phyloP scores from a whole-genome alignment of 768 basidiomycete genomes.

The Boletus edulis region DNA sequence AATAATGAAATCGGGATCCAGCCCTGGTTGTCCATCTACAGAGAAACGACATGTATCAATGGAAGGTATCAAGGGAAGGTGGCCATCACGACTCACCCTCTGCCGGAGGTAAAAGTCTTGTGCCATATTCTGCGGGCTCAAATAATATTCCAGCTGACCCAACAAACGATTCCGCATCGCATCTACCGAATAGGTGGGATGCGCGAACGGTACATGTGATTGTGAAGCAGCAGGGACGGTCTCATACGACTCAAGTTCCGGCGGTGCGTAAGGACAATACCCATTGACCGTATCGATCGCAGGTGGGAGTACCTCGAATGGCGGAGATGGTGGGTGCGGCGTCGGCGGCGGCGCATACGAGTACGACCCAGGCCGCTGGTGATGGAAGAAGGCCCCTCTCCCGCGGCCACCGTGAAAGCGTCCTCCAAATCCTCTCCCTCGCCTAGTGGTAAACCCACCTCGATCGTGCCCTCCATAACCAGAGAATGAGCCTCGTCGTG shows the following conservation, averaged over 20 bases:
- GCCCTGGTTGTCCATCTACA: constrained; percentile 84
- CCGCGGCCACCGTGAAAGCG: constrained; percentile 36
- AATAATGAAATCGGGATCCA: constrained; percentile 83
- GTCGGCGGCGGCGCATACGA: constrained; percentile 25
- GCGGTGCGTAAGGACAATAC: constrained; percentile 32
- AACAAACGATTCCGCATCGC: constrained; percentile 66
- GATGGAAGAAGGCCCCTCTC: constrained; percentile 34
- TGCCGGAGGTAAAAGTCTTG: constrained; percentile 81
- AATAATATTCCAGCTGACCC: constrained; percentile 88
- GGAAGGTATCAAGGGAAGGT: background rate
- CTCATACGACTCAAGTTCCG: constrained; percentile 31
- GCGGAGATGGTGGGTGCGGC: constrained; percentile 6
- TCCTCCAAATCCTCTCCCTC: constrained; percentile 39
- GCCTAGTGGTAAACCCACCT: constrained; percentile 29
- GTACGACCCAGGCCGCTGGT: constrained; percentile 33
- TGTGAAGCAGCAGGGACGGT: constrained; percentile 19
- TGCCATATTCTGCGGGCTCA: constrained; percentile 88
- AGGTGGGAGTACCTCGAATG: constrained; percentile 32
- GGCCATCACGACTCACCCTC: constrained; percentile 49
- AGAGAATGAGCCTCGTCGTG: constrained; percentile 33
- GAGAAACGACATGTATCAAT: background rate
- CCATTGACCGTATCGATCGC: constrained; percentile 22
- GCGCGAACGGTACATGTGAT: constrained; percentile 42
- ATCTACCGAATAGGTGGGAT: constrained; percentile 58
- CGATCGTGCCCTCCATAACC: constrained; percentile 33